Conservation (phyloP, 192 early-diverging fungal genomes). For the Coemansia sp. region DNA sequence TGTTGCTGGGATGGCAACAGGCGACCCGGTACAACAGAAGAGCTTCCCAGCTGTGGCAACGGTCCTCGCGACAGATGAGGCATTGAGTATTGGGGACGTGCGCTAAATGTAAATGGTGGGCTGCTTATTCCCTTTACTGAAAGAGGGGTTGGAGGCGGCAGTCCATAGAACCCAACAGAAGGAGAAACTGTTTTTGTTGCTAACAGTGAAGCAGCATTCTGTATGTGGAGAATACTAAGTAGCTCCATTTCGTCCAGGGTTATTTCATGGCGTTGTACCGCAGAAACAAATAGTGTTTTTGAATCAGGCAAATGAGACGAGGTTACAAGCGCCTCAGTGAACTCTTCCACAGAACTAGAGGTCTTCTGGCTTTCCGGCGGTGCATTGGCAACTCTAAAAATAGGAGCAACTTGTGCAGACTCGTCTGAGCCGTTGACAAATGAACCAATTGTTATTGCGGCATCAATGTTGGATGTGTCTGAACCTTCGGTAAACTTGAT, state of each 20-base stretch:
- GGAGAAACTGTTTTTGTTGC: not conserved
- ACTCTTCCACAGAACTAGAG: not conserved
- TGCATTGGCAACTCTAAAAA: constrained; percentile 8
- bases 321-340: not conserved
- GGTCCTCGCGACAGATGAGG: not conserved
- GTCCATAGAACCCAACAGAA: not conserved
- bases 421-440: not conserved
- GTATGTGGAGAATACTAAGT: constrained; percentile 24
- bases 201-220: not conserved
- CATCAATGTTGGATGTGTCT: constrained; percentile 6
- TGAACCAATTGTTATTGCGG: constrained; percentile 29
- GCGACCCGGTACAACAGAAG: not conserved
- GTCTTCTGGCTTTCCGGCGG: not conserved
- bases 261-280: constrained; percentile 18
- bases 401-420: not conserved
- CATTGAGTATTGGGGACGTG: not conserved
- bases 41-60: not conserved
- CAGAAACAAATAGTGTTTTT: not conserved
- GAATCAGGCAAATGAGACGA: not conserved
- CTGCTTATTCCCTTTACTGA: not conserved
- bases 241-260: constrained; percentile 31
- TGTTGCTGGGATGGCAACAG: not conserved
- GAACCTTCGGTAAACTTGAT: constrained; percentile 35
- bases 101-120: not conserved
- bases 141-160: not conserved